Evolutionary conservation across 2,329 filamentous ascomycete species (phyloP), one percentile per base, ranked within the genome.

Genomic region (Aspergillus spinulosporus): DNA sequence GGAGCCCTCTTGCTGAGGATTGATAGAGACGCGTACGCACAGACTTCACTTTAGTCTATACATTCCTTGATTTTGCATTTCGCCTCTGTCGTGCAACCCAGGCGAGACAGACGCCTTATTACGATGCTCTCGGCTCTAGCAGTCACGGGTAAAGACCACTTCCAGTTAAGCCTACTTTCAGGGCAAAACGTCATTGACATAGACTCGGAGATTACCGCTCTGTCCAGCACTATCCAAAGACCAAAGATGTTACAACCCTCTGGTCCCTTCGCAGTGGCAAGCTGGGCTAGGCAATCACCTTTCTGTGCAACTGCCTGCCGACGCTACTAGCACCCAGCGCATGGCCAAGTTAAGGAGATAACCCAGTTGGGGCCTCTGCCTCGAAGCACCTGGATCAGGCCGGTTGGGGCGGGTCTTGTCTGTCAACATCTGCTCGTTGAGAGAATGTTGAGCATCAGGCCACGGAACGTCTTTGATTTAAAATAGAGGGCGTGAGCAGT

Each of bases 11-110:
- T 21, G 31, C 40, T 45, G 39, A 45, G 26, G 39, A 45, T n/a
- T 46, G 49, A 52, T 52, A n/a, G 26, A 45, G 32, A 45, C n/a
- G 42, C 40, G 29, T 28, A 29, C 49, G 49, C 49, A 52, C 49
- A 52, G 49, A 52, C 49, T 29, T n/a, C 12, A 21, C 14, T 15
- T 15, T 32, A 37, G 49, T 26, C 49, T 45, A 52, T 31, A 52
- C n/a, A 15, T 52, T 37, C 31, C 40, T 52, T 37, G 49, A 36
- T 45, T 52, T 45, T 28, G 36, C 32, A 9, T 49, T 26, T 21
- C 46, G 34, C 21, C 21, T 49, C 49, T 52, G 49, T 21, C 32
- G 49, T 52, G 40, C 49, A 43, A 52, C 49, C 40, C 49, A 37
- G 49, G 12, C 11, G 7, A 32, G 39, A 39, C 26, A 32, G 39